Conservation (phyloP, 208 protist genomes). For the Trypanosoma conorhini region DNA sequence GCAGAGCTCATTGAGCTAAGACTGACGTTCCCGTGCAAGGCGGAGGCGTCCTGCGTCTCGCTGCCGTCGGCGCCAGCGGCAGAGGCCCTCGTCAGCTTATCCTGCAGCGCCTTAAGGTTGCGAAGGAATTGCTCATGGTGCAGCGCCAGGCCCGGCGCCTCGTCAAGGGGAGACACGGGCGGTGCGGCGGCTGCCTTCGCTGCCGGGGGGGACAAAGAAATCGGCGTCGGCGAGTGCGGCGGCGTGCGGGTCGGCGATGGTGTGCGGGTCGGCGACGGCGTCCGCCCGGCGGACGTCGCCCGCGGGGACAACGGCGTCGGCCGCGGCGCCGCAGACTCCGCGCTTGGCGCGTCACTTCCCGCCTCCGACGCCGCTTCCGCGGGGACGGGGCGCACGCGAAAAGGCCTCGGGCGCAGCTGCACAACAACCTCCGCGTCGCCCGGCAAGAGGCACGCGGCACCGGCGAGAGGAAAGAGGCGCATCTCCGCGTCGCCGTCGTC, state of each 20-base stretch:
- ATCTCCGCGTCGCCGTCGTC: not conserved
- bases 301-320: not conserved
- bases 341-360: not conserved
- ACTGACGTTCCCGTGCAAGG: constrained; percentile 15
- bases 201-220: not conserved
- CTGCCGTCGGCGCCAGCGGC: not conserved
- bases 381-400: not conserved
- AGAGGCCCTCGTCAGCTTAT: constrained; percentile 13
- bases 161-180: not conserved
- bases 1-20: constrained; percentile 28
- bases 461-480: constrained; percentile 10
- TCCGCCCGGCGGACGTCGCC: not conserved
- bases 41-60: not conserved
- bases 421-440: constrained; percentile 3
- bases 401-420: constrained; percentile 5
- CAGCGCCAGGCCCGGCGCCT: not conserved
- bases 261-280: not conserved
- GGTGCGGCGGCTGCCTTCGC: not conserved
- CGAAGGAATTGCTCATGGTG: constrained; percentile 27
- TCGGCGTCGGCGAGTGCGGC: not conserved
- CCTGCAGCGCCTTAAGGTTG: constrained; percentile 20
- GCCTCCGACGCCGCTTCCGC: not conserved
- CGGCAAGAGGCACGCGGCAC: constrained; percentile 13
- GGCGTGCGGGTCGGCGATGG: not conserved
- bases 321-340: not conserved